Evolutionary conservation across 2,329 filamentous ascomycete genomes (phyloP).

Genomic region (Epicoccum nigrum): DNA sequence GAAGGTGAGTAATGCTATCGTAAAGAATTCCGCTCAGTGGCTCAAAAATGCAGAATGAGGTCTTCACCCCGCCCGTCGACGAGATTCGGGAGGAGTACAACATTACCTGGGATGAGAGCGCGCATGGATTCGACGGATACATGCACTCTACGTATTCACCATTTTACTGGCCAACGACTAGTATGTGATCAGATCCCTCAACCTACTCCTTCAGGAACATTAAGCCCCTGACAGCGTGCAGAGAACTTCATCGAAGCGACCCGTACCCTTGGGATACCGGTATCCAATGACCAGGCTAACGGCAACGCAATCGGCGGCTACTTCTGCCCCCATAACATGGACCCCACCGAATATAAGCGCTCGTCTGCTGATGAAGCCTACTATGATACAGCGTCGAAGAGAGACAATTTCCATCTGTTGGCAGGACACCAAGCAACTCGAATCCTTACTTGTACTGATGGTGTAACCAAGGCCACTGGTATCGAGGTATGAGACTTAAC

Average conservation of each 20-base stretch:
- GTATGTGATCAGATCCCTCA: constrained; percentile 10
- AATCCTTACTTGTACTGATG: constrained; percentile 20
- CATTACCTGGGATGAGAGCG: constrained; percentile 22
- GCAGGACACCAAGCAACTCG: constrained; percentile 22
- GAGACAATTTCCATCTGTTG: constrained; percentile 31
- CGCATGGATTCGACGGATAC: constrained; percentile 24
- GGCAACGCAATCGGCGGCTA: constrained; percentile 32
- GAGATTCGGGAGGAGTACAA: constrained; percentile 28
- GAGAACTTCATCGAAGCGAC: constrained; percentile 29
- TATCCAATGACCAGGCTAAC: constrained; percentile 26
- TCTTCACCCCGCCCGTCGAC: constrained; percentile 24
- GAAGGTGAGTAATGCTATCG: constrained; percentile 18
- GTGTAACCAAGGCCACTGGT: constrained; percentile 23
- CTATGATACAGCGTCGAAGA: constrained; percentile 21
- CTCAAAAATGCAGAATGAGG: constrained; percentile 27
- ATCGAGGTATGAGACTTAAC: constrained; percentile 12
- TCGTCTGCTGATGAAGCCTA: constrained; percentile 31
- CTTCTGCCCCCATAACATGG: constrained; percentile 27
- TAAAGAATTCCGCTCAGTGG: background rate
- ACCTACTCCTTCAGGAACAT: background rate
- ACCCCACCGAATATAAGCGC: constrained; percentile 20
- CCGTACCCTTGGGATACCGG: constrained; percentile 20
- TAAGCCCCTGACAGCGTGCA: constrained; percentile 3
- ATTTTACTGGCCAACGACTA: constrained; percentile 31
- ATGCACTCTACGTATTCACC: constrained; percentile 28